These are phyloP conservation scores for Davidsoniella neocaledoniae DNA, from an alignment of 2,329 filamentous ascomycete genomes.

Conservation along the genomic window DNA sequence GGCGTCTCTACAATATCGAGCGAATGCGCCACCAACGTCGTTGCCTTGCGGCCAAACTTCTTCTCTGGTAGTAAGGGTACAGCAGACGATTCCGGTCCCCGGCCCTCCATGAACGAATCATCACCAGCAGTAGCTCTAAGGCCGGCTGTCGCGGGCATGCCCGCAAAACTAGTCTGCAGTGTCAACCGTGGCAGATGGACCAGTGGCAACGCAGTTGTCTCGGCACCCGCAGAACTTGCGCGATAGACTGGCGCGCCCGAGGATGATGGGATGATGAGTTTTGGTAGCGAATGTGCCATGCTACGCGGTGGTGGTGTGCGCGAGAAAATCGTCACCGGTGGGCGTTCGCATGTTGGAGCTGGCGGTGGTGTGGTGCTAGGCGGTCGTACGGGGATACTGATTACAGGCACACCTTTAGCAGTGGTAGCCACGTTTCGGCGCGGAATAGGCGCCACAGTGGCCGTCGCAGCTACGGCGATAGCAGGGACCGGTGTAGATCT, in stretches of 20 bases:
- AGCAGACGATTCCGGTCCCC: too few relatives aligned
- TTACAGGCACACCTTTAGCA: not conserved
- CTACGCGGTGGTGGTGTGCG: conserved; percentile 7
- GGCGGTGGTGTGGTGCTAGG: conserved; percentile 3
- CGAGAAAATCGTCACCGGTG: conserved; percentile 7
- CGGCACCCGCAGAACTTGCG: not conserved
- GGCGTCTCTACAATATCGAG: conserved; percentile 5
- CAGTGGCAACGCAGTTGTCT: not conserved
- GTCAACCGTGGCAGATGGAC: not conserved
- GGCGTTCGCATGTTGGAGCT: conserved; percentile 9
- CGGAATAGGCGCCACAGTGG: not conserved
- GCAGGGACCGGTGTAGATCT: not conserved
- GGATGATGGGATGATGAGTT: conserved; percentile 5
- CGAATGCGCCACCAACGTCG: not conserved
- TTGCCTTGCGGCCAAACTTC: not conserved
- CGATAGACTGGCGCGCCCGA: not conserved
- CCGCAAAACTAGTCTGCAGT: conserved; percentile 1
- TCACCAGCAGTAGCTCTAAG: not conserved
- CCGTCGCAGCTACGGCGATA: not conserved
- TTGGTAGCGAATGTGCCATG: conserved; percentile 5
- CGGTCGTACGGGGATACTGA: not conserved
- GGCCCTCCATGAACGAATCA: too few relatives aligned
- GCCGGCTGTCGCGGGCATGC: not conserved
- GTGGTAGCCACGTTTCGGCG: not conserved
- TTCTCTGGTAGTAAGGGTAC: not conserved